phyloP scores from a whole-genome alignment of 805 yeast species.

The Saccharomycopsis fibuligera region DNA sequence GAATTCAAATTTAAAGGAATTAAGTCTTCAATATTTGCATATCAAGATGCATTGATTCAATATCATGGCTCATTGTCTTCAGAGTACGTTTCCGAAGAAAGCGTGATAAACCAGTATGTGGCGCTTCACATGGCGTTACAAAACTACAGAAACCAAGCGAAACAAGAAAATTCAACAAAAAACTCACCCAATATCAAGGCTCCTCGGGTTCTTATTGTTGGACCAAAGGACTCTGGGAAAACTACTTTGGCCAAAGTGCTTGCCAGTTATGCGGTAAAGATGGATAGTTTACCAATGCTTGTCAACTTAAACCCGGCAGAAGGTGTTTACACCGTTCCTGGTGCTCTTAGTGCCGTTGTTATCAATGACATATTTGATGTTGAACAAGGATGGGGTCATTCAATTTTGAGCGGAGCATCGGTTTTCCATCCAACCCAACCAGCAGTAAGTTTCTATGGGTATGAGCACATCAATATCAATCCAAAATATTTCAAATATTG shows the following conservation, averaged over 20 bases:
- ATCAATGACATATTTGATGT: constrained; percentile 75
- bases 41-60: constrained; percentile 23
- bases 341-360: constrained; percentile 78
- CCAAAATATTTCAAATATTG: constrained; percentile 26
- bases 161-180: no score
- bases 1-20: constrained; percentile 53
- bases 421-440: constrained; percentile 85
- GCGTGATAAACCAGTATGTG: constrained; percentile 55
- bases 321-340: constrained; percentile 73
- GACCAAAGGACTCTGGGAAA: constrained; percentile 72
- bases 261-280: constrained; percentile 68
- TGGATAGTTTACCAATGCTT: constrained; percentile 54
- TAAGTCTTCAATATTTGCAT: constrained; percentile 50
- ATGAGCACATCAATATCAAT: constrained; percentile 53
- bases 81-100: constrained; percentile 67
- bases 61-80: constrained; percentile 34
- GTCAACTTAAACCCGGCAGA: constrained; percentile 75
- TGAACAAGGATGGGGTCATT: constrained; percentile 73
- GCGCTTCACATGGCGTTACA: constrained; percentile 76
- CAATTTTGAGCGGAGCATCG: constrained; percentile 69
- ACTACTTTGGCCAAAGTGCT: constrained; percentile 65
- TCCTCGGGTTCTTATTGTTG: constrained; percentile 67
- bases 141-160: constrained; percentile 38
- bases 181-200: constrained; percentile 21
- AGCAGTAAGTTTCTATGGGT: constrained; percentile 73